Base-by-base conservation (phyloP, 768 basidiomycete species). In the Amanita pseudoporphyria region DNA sequence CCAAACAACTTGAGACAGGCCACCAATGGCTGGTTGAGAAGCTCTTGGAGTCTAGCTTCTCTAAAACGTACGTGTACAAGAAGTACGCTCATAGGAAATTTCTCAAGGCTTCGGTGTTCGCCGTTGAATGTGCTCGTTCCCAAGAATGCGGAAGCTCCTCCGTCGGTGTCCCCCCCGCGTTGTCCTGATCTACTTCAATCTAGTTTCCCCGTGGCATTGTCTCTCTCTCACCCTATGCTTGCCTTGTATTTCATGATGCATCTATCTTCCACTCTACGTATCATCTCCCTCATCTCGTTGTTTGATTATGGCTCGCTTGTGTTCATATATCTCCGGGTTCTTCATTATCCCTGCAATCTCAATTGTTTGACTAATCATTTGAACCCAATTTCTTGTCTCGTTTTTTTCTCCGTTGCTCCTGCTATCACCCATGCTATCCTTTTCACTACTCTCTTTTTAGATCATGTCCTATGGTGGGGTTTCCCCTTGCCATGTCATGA, bases 1-100 rank as follows among this genome's bases (percentile, higher is more conserved):
- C 91, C 62, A 82, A 86, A 51, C 89, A 98, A 63, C 73, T 99
- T 35, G 62, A 81, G 40, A 78, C 81, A 5, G 95, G 94, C 16
- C 84, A 92, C 57, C 70, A 79, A 49, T 73, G 89, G 66, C 76
- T 98, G 44, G 71, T 90, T 52, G 87, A 92, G 64, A 86, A 89
- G 63, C 74, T 99, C 39, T 71, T 77, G 2, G 88, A 91, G 55
- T 68, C 77, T 6, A 79, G 81, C 56, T 97, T 98, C 65, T 72
- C 79, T n/a, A 73, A 79, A 44, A 80, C 84, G 57, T 91, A 92
- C 67, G 84, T 93, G 33, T 94, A 81, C 79, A 87, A 87, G 74
- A 98, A 99, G 72, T 99, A 98, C 66, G 82, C 91, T 39, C 79
- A 88, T 76, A 96, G 94, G 82, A 94, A 92, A 68, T 98, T 96